These are phyloP conservation scores for Talaromyces sp. DNA, from an alignment of 2,329 filamentous ascomycete genomes.

Conservation along the genomic window DNA sequence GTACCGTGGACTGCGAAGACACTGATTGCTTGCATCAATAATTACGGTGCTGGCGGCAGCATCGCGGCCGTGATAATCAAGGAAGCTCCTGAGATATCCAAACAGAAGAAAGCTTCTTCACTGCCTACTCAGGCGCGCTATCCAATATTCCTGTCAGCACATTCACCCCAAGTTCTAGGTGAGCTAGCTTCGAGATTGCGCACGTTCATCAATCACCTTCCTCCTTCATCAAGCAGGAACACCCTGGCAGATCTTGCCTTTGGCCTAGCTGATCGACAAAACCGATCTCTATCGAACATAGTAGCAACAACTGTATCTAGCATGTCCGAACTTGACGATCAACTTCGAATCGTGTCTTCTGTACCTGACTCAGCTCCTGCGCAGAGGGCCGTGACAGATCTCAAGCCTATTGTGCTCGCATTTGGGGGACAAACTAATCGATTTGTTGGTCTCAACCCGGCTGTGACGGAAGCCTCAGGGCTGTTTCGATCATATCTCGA, in stretches of 20 bases:
- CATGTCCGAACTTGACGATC: background rate
- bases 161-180: background rate
- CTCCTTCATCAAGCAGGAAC: background rate
- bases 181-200: background rate
- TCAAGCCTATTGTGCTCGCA: background rate
- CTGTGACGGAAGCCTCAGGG: background rate
- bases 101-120: background rate
- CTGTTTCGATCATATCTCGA: background rate
- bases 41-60: constrained; percentile 2
- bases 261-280: background rate
- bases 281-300: background rate
- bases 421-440: background rate
- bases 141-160: background rate
- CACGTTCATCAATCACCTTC: background rate
- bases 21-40: background rate
- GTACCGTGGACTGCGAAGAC: constrained; percentile 20
- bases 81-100: background rate
- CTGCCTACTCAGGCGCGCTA: background rate
- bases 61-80: background rate
- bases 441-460: background rate
- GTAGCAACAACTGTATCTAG: background rate
- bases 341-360: background rate
- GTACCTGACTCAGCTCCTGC: background rate
- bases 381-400: background rate
- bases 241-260: background rate